A percentile compares a stretch with the other conserved stretches of the same genome.
Conservation (phyloP, 352 stramenopile species). For the Globisporangium irregulare region DNA sequence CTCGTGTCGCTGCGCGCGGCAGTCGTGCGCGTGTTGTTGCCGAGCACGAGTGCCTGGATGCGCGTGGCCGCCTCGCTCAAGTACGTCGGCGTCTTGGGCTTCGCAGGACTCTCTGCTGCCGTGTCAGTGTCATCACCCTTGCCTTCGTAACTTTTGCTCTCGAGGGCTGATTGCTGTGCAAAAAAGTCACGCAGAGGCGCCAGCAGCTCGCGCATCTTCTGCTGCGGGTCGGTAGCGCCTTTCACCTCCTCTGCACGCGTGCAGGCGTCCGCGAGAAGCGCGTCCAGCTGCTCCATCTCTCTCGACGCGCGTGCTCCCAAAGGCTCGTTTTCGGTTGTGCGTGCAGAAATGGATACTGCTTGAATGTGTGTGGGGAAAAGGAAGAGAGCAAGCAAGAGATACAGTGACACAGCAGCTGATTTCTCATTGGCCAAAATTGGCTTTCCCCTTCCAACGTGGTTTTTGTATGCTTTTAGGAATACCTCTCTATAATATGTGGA, state of each 20-base stretch:
- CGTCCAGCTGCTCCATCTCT: constrained; percentile 60
- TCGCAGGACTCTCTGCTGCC: background rate
- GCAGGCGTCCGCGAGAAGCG: constrained; percentile 47
- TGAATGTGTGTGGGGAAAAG: background rate
- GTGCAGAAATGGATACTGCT: constrained; percentile 1
- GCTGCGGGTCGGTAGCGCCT: constrained; percentile 33
- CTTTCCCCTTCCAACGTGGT: too few relatives aligned
- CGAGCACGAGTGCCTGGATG: constrained; percentile 33
- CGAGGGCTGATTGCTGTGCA: constrained; percentile 22
- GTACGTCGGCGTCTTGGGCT: constrained; percentile 20
- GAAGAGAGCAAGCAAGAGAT: background rate
- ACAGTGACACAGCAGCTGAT: background rate
- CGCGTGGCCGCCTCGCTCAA: constrained; percentile 33
- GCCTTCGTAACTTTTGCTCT: background rate
- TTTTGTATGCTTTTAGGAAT: too few relatives aligned
- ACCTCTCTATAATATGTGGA: too few relatives aligned
- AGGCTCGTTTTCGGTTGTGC: background rate
- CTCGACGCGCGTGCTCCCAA: background rate
- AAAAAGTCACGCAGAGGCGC: constrained; percentile 47
- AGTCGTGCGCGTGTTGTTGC: constrained; percentile 13
- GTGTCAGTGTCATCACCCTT: background rate
- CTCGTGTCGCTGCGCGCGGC: constrained; percentile 14
- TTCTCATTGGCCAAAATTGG: too few relatives aligned
- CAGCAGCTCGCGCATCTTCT: constrained; percentile 41
- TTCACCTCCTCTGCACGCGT: constrained; percentile 41